These are phyloP conservation scores for Coniochaeta ligniaria DNA, from an alignment of 2,329 filamentous ascomycete species.

Conservation along the genomic window DNA sequence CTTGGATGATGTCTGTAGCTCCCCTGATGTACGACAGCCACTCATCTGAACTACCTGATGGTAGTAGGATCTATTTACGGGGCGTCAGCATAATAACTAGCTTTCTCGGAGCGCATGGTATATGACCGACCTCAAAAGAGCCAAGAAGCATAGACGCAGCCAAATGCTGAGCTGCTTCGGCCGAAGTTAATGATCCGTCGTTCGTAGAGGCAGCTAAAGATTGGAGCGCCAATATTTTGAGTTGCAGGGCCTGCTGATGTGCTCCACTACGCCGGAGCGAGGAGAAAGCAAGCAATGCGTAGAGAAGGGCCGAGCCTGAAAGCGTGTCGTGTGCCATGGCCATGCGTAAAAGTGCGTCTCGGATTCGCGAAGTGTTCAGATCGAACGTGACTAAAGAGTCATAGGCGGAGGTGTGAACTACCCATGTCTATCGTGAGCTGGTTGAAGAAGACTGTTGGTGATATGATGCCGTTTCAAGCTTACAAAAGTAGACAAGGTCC, in stretches of 20 bases:
- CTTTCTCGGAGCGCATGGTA: neutral
- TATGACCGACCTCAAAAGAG: slow-evolving; percentile 17
- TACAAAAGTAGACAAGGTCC: neutral
- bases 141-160: slow-evolving; percentile 22
- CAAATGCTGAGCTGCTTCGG: slow-evolving; percentile 18
- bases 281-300: slow-evolving; percentile 18
- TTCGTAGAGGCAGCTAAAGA: slow-evolving; percentile 14
- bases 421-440: neutral
- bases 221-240: slow-evolving; percentile 17
- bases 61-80: slow-evolving; percentile 12
- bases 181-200: slow-evolving; percentile 5
- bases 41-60: slow-evolving; percentile 16
- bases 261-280: slow-evolving; percentile 15
- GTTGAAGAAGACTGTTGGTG: neutral
- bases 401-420: slow-evolving; percentile 14
- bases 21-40: slow-evolving; percentile 20
- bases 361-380: slow-evolving; percentile 8
- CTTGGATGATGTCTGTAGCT: slow-evolving; percentile 12
- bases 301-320: slow-evolving; percentile 12
- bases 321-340: slow-evolving; percentile 11
- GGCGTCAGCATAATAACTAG: neutral
- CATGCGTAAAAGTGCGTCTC: slow-evolving; percentile 17
- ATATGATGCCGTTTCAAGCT: neutral
- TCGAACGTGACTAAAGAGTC: slow-evolving; percentile 13
- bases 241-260: slow-evolving; percentile 11